Percentiles rank a stretch among this genome's conserved stretches.
These are phyloP conservation scores for Jaltomata sinuosa DNA, from an alignment of 257 asterid genomes.

Conservation along the genomic window DNA sequence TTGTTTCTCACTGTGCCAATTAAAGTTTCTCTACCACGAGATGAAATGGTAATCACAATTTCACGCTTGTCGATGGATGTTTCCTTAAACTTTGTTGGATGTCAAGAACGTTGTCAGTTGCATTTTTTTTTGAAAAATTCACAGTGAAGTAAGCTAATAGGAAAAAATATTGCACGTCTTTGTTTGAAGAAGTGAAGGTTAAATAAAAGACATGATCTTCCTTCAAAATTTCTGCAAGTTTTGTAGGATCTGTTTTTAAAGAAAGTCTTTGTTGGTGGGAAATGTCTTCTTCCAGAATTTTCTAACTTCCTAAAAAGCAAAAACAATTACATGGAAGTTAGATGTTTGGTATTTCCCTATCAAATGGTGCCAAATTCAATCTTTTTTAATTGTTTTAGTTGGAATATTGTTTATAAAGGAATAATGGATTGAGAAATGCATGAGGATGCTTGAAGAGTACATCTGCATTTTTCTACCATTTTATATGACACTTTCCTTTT, in stretches of 20 bases:
- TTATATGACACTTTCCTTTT: not conserved
- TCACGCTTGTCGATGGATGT: not conserved
- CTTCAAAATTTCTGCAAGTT: not conserved
- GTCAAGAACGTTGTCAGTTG: not conserved
- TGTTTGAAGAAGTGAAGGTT: not conserved
- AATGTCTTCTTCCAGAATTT: not conserved
- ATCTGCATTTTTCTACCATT: not conserved
- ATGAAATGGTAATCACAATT: not conserved
- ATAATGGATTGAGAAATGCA: not conserved
- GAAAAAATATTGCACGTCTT: not conserved
- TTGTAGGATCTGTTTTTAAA: not conserved
- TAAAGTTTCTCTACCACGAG: not conserved
- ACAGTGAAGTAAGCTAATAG: not conserved
- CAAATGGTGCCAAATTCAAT: not conserved
- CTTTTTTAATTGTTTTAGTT: not conserved
- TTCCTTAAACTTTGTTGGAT: not conserved
- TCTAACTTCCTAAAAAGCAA: not conserved
- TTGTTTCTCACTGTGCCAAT: not conserved
- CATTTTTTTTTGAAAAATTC: not conserved
- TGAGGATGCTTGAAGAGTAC: not conserved
- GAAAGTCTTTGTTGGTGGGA: not conserved
- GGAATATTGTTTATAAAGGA: not conserved
- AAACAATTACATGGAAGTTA: not conserved
- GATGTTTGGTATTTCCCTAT: not conserved
- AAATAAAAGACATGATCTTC: not conserved